phyloP scores from a whole-genome alignment of 768 basidiomycete genomes.

The Hypholoma fasciculare region DNA sequence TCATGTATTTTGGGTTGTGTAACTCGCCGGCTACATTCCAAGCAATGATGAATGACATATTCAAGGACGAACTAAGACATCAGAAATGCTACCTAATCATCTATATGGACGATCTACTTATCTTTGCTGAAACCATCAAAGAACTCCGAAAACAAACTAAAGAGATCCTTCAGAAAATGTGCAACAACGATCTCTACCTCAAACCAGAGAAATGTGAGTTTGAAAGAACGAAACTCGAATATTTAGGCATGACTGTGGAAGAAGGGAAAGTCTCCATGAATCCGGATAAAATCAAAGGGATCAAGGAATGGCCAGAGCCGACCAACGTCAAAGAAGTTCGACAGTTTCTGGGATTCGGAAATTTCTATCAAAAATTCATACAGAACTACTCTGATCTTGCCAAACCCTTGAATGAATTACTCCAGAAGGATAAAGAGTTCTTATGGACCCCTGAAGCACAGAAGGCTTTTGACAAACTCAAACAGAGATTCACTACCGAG shows the following conservation, averaged over 20 bases:
- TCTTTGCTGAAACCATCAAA: background rate
- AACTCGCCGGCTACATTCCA: too few species aligned
- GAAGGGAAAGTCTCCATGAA: slow-evolving; percentile 24
- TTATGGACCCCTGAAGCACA: slow-evolving; percentile 22
- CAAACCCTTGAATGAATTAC: slow-evolving; percentile 26
- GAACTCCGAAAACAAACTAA: background rate
- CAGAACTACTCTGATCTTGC: slow-evolving; percentile 26
- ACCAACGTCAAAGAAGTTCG: background rate
- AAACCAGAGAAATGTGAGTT: slow-evolving; percentile 38
- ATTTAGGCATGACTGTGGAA: slow-evolving; percentile 25
- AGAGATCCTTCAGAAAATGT: slow-evolving; percentile 25
- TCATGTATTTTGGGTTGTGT: too few species aligned
- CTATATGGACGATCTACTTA: too few species aligned
- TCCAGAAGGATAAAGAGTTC: slow-evolving; percentile 24
- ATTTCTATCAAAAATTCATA: slow-evolving; percentile 38
- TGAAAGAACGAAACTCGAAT: slow-evolving; percentile 21
- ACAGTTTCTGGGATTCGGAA: slow-evolving; percentile 34
- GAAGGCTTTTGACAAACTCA: slow-evolving; percentile 28
- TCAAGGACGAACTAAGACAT: too few species aligned
- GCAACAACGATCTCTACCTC: slow-evolving; percentile 28
- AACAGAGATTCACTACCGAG: slow-evolving; percentile 20
- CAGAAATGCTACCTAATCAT: too few species aligned
- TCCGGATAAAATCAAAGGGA: slow-evolving; percentile 24
- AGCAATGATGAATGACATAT: too few species aligned
- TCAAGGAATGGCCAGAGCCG: slow-evolving; percentile 30